These are phyloP conservation scores for Aphanocladium album DNA, from an alignment of 2,329 filamentous ascomycete species.

Conservation along the genomic window DNA sequence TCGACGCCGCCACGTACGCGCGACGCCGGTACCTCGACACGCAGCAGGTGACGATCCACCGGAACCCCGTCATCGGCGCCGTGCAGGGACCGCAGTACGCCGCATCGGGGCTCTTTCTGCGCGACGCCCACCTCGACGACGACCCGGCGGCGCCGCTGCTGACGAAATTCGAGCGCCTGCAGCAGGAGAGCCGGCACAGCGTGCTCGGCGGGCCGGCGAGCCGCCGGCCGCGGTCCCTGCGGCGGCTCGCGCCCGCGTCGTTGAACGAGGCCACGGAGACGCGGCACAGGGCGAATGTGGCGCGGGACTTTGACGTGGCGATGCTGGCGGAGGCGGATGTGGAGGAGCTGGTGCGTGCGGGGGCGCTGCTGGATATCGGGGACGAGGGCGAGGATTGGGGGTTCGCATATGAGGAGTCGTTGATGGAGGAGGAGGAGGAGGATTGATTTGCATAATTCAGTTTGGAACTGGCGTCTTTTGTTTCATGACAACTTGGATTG, in stretches of 20 bases:
- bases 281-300: conserved; percentile 24
- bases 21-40: conserved; percentile 30
- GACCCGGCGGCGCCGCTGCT: conserved; percentile 41
- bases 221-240: not conserved
- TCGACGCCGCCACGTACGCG: conserved; percentile 19
- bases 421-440: not conserved
- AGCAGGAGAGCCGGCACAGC: conserved; percentile 36
- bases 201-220: conserved; percentile 21
- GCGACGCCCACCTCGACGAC: conserved; percentile 42
- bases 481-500: too few species aligned
- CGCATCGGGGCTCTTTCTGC: conserved; percentile 39
- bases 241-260: not conserved
- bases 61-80: conserved; percentile 46
- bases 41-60: conserved; percentile 36
- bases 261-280: not conserved
- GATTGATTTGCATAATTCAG: not conserved
- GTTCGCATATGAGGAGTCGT: conserved; percentile 28
- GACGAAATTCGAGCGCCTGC: conserved; percentile 36
- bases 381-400: conserved; percentile 28
- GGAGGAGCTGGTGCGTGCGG: conserved; percentile 17
- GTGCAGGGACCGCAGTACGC: conserved; percentile 52
- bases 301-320: conserved; percentile 25
- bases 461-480: too few species aligned
- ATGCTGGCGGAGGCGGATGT: conserved; percentile 18
- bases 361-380: conserved; percentile 25